Evolutionary conservation across 73 alveolate species (phyloP), one percentile per base, ranked within the genome.

Genomic region (Breviolum minutum): DNA sequence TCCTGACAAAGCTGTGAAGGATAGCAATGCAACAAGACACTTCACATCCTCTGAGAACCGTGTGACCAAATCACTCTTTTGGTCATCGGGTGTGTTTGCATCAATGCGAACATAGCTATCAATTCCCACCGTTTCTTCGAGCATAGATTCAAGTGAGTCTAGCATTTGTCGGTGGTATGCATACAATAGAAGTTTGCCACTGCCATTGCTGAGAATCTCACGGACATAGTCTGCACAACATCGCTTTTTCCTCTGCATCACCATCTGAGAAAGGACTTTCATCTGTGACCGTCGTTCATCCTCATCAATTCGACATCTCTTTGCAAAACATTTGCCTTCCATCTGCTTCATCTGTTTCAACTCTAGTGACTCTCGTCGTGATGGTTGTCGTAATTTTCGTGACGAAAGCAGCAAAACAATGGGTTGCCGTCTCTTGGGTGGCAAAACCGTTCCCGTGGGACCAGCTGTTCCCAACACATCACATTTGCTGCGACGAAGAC

Each of bases 101-200:
- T 99, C 99, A 12, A 99, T 99, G 80, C 99, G 99, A 92, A 99
- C 99, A 80, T 99, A 99, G 62, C 99, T 98, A 2, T 76, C 68
- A 20, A 26, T 54, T 61, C 74, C 92, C 54, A 54, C 74, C 32
- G 74, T 61, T 11, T 83, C 74, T 11, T 83, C 11, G 14, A 83
- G 54, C 20, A 54, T 60, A 16, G 92, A 82, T 99, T 99, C 99
- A 27, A 99, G 71, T 6, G 95, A 71, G 89, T 99, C 99, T 1
- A 99, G 86, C 95, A 99, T 99, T 85, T 89, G 91, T 62, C 87
- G 97, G 95, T 99, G 99, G 94, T 99, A 99, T 48, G 99, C 99
- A 89, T 99, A 99, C 48, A 99, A 70, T 26, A 99, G 69, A 91
- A 99, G 91, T 87, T 99, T 99, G 87, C 99, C 98, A 66, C 97